Conservation (phyloP, 1,284 basidiomycete genomes). For the Rhodotorula sp. region DNA sequence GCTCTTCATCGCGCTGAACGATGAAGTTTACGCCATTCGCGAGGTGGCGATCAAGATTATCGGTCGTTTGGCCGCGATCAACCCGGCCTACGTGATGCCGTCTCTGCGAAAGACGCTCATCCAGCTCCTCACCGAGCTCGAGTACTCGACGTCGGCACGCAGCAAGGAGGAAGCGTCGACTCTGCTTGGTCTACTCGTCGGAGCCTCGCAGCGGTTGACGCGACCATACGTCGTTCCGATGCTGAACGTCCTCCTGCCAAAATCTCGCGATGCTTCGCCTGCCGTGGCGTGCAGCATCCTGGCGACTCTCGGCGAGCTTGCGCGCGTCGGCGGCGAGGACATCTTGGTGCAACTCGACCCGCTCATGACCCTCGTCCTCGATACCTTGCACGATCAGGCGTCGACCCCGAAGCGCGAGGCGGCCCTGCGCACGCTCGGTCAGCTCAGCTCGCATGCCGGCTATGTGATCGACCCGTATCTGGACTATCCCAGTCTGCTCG, state of each 20-base stretch:
- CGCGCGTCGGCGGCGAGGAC: slow-evolving; percentile 91
- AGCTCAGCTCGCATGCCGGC: slow-evolving; percentile 92
- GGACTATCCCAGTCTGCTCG: slow-evolving; percentile 87
- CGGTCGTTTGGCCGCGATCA: slow-evolving; percentile 89
- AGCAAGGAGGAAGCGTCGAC: slow-evolving; percentile 83
- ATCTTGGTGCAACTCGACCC: slow-evolving; percentile 76
- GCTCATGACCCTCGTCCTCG: slow-evolving; percentile 85
- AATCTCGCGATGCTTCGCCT: slow-evolving; percentile 79
- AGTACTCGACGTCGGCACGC: slow-evolving; percentile 89
- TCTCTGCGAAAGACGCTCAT: slow-evolving; percentile 93
- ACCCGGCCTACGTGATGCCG: slow-evolving; percentile 99
- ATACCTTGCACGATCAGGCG: slow-evolving; percentile 81
- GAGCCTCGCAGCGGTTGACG: slow-evolving; percentile 88
- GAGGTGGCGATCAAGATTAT: slow-evolving; percentile 87
- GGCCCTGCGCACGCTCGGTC: slow-evolving; percentile 88
- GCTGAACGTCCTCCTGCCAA: slow-evolving; percentile 82
- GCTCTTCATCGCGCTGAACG: slow-evolving; percentile 95
- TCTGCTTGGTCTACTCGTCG: slow-evolving; percentile 79
- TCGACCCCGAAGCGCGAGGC: slow-evolving; percentile 81
- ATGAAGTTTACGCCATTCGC: slow-evolving; percentile 92
- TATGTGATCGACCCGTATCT: slow-evolving; percentile 89
- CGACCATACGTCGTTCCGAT: slow-evolving; percentile 97
- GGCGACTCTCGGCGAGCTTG: slow-evolving; percentile 90
- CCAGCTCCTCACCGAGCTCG: slow-evolving; percentile 92
- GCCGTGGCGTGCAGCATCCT: slow-evolving; percentile 90